Conservation (phyloP, 257 asterid species). For the Salvia hispanica region DNA sequence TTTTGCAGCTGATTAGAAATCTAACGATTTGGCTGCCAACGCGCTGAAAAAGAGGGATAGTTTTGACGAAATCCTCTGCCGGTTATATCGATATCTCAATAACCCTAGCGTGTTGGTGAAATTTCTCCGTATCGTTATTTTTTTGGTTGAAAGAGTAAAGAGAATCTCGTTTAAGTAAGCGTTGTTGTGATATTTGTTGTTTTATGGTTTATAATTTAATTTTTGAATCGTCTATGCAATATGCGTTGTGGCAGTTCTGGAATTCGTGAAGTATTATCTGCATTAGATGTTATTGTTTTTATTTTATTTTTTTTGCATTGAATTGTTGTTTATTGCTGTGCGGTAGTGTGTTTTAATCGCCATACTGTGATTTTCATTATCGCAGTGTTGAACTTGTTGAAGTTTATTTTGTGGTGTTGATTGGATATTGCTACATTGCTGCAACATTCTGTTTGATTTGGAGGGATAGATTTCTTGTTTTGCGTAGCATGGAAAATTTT, state of each 20-base stretch:
- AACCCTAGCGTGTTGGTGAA: slow-evolving; percentile 39
- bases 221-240: neutral
- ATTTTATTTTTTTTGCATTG: no score
- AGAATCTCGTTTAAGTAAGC: neutral
- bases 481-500: neutral
- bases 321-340: slow-evolving; percentile 15
- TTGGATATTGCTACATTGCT: neutral
- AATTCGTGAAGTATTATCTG: neutral
- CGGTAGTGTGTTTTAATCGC: slow-evolving; percentile 3
- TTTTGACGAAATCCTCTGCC: slow-evolving; percentile 21
- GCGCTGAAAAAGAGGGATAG: slow-evolving; percentile 11
- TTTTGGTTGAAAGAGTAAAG: no score
- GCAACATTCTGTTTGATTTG: slow-evolving; percentile 11
- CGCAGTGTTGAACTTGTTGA: no score
- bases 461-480: neutral
- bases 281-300: neutral
- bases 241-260: neutral
- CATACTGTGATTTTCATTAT: neutral
- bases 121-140: neutral
- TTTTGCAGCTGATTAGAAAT: neutral
- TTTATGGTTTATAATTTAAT: neutral
- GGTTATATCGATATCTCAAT: slow-evolving; percentile 9
- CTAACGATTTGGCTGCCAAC: neutral
- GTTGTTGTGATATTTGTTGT: neutral
- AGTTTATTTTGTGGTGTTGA: no score